Evolutionary conservation across 345 rosid species (phyloP).

Genomic region (Sapria himalayana): DNA sequence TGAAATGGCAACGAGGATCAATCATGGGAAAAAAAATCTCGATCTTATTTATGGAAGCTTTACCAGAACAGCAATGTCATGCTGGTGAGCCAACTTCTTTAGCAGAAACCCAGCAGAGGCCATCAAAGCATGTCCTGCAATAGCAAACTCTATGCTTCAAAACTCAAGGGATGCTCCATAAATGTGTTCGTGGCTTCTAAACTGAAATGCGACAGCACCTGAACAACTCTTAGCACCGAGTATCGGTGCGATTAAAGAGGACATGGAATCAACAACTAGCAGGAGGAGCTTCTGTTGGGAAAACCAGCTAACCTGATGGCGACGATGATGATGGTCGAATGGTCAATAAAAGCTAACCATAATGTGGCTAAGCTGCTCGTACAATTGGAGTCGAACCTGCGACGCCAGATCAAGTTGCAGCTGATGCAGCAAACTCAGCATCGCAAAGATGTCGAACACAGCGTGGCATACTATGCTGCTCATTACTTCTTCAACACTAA

Average conservation of each 20-base stretch:
- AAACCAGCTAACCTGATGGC: too few relatives aligned
- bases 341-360: conserved; percentile 3
- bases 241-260: conserved; percentile 55
- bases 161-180: too few relatives aligned
- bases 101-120: conserved; percentile 44
- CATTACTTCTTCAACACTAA: conserved; percentile 24
- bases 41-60: too few relatives aligned
- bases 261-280: conserved; percentile 56
- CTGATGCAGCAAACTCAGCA: conserved; percentile 41
- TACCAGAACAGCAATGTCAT: conserved; percentile 43
- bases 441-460: conserved; percentile 41
- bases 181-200: too few relatives aligned
- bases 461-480: conserved; percentile 38
- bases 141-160: too few relatives aligned
- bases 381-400: conserved; percentile 27
- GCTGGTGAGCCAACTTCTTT: conserved; percentile 65
- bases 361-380: conserved; percentile 2
- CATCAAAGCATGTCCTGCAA: conserved; percentile 61
- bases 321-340: too few relatives aligned
- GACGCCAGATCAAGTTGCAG: conserved; percentile 24
- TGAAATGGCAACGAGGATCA: too few relatives aligned
- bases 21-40: too few relatives aligned
- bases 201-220: too few relatives aligned
- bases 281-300: conserved; percentile 30
- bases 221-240: conserved; percentile 55